phyloP scores from a whole-genome alignment of 192 early-diverging fungal genomes.

The Lobosporangium transversale region DNA sequence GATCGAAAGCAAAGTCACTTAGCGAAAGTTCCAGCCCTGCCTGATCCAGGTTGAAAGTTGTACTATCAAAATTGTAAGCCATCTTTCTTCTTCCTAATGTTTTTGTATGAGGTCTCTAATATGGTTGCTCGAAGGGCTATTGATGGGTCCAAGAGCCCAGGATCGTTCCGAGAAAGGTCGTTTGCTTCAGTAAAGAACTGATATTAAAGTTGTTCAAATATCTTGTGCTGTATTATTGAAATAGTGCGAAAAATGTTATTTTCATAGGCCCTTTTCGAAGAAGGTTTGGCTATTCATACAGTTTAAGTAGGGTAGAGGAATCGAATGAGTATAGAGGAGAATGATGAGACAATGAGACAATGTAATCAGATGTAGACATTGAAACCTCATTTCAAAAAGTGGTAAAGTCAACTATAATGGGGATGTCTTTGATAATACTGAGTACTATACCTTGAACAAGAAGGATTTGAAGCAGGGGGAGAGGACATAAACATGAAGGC shows the following conservation, averaged over 20 bases:
- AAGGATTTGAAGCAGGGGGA: neutral
- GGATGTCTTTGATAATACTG: too few species aligned
- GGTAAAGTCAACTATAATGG: neutral
- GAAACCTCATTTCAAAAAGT: too few species aligned
- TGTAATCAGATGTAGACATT: neutral
- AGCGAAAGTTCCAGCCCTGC: constrained; percentile 43
- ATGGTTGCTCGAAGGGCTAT: neutral
- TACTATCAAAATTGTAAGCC: constrained; percentile 44
- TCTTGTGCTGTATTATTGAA: too few species aligned
- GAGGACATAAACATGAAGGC: neutral
- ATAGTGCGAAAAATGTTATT: too few species aligned
- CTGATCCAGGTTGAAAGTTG: constrained; percentile 29
- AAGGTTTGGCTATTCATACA: too few species aligned
- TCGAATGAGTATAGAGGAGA: neutral
- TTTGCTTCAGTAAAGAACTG: too few species aligned
- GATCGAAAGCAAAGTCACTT: constrained; percentile 45
- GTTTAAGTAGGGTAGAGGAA: neutral
- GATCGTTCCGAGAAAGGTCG: too few species aligned
- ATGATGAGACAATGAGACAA: neutral
- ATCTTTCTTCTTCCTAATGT: constrained; percentile 1
- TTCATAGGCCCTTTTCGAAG: too few species aligned
- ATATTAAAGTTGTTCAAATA: neutral
- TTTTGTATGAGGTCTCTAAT: neutral
- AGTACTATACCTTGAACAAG: too few species aligned
- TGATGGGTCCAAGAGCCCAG: too few species aligned